phyloP scores from a whole-genome alignment of 202 grass and related monocot species.

The Musa balbisiana region DNA sequence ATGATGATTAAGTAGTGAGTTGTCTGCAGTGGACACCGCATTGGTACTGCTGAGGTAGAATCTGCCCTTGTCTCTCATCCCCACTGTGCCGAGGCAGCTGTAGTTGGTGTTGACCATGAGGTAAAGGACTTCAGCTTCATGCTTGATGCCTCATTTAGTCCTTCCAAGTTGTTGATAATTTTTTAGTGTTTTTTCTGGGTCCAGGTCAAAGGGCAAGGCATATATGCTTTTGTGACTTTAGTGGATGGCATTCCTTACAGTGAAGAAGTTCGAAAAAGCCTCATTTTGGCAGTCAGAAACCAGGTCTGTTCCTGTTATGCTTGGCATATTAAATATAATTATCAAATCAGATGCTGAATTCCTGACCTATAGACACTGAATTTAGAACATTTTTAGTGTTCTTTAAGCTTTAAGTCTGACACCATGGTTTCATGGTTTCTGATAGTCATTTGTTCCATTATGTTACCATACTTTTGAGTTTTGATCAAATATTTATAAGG shows the following conservation, averaged over 20 bases:
- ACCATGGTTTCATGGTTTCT: too few relatives aligned
- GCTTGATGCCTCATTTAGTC: background rate
- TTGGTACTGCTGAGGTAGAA: slow-evolving; percentile 92
- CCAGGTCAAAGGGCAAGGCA: slow-evolving; percentile 93
- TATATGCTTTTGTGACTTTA: slow-evolving; percentile 91
- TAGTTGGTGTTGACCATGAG: slow-evolving; percentile 95
- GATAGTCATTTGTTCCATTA: too few relatives aligned
- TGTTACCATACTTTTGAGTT: too few relatives aligned
- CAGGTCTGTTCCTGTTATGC: slow-evolving; percentile 40
- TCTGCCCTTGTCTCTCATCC: slow-evolving; percentile 89
- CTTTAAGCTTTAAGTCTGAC: too few relatives aligned
- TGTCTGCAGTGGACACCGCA: slow-evolving; percentile 67
- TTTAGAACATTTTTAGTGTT: too few relatives aligned
- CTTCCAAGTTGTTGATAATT: background rate
- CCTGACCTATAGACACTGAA: background rate
- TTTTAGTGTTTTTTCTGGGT: slow-evolving; percentile 12
- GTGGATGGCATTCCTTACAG: slow-evolving; percentile 73
- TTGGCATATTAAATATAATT: too few relatives aligned
- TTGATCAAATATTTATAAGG: too few relatives aligned
- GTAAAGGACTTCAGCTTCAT: slow-evolving; percentile 14
- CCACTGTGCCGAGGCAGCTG: slow-evolving; percentile 78
- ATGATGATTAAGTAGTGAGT: background rate
- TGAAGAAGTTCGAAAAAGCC: slow-evolving; percentile 80
- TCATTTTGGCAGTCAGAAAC: slow-evolving; percentile 57
- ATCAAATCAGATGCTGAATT: background rate